Evolutionary conservation across 176 grass and related monocot species (phyloP).

Genomic region (Thalia dealbata): DNA sequence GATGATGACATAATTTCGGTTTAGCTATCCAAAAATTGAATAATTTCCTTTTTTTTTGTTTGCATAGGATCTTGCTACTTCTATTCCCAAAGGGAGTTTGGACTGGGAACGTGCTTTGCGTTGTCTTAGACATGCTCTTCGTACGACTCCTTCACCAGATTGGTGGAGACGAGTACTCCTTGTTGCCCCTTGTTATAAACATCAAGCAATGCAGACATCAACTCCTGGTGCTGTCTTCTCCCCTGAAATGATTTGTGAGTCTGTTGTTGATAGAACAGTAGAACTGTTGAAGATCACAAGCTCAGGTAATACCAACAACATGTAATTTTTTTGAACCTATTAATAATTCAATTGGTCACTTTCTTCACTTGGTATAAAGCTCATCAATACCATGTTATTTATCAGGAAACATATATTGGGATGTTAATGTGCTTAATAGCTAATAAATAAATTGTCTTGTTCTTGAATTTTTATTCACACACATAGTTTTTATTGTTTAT

Average conservation of each 20-base stretch:
- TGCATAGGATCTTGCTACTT: conserved; percentile 74
- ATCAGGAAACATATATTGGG: not conserved
- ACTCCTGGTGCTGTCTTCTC: conserved; percentile 95
- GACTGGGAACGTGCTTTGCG: conserved; percentile 96
- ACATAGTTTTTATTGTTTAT: not conserved
- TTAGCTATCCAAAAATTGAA: too few species aligned
- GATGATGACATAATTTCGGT: not conserved
- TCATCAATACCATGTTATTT: not conserved
- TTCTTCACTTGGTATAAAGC: not conserved
- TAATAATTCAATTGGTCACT: not conserved
- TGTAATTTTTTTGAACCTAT: not conserved
- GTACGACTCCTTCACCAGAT: conserved; percentile 89
- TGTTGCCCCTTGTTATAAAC: conserved; percentile 90
- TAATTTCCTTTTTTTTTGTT: conserved; percentile 1
- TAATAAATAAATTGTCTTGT: not conserved
- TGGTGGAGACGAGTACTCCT: conserved; percentile 99
- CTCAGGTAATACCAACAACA: conserved; percentile 37
- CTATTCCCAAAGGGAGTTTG: conserved; percentile 78
- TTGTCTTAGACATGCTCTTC: conserved; percentile 90
- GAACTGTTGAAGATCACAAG: conserved; percentile 80
- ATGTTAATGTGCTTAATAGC: not conserved
- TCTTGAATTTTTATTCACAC: not conserved
- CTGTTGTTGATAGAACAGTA: conserved; percentile 85
- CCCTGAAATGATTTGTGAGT: conserved; percentile 93
- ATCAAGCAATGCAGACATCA: conserved; percentile 54